A percentile compares a stretch with the other conserved stretches of the same genome.
Evolutionary conservation across 2,329 filamentous ascomycete species (phyloP).

Genomic region (Trichoderma sp.): DNA sequence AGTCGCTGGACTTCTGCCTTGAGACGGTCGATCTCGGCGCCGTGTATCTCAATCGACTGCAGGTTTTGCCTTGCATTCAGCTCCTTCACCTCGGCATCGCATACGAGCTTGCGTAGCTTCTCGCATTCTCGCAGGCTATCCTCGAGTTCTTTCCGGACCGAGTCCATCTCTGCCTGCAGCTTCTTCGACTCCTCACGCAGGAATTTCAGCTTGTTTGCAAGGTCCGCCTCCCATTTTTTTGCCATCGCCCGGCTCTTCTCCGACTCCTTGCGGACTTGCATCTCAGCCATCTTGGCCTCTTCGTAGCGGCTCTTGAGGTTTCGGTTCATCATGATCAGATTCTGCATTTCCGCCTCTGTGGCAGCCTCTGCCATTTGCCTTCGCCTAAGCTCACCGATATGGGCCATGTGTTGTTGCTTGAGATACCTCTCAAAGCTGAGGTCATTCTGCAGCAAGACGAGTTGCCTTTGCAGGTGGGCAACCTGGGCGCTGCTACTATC

Average conservation of each 20-base stretch:
- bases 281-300: conserved; percentile 67
- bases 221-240: conserved; percentile 74
- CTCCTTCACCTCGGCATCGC: conserved; percentile 67
- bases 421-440: conserved; percentile 80
- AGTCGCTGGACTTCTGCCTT: conserved; percentile 58
- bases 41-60: conserved; percentile 58
- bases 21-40: conserved; percentile 58
- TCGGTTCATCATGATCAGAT: conserved; percentile 72
- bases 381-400: conserved; percentile 74
- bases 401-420: conserved; percentile 77
- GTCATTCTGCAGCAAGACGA: conserved; percentile 75
- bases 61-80: conserved; percentile 61
- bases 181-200: conserved; percentile 68
- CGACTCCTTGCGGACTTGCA: conserved; percentile 67
- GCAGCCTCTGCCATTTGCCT: conserved; percentile 73
- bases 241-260: conserved; percentile 68
- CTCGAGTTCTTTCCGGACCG: conserved; percentile 56
- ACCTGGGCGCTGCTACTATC: conserved; percentile 38
- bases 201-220: conserved; percentile 62
- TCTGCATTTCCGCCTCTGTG: conserved; percentile 77
- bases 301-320: conserved; percentile 69
- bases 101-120: conserved; percentile 62
- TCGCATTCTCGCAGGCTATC: conserved; percentile 58
- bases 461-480: conserved; percentile 64
- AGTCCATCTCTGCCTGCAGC: conserved; percentile 56